Evolutionary conservation across 2,329 filamentous ascomycete species (phyloP), one percentile per base, ranked within the genome.

Genomic region (Basipetospora chlamydospora): DNA sequence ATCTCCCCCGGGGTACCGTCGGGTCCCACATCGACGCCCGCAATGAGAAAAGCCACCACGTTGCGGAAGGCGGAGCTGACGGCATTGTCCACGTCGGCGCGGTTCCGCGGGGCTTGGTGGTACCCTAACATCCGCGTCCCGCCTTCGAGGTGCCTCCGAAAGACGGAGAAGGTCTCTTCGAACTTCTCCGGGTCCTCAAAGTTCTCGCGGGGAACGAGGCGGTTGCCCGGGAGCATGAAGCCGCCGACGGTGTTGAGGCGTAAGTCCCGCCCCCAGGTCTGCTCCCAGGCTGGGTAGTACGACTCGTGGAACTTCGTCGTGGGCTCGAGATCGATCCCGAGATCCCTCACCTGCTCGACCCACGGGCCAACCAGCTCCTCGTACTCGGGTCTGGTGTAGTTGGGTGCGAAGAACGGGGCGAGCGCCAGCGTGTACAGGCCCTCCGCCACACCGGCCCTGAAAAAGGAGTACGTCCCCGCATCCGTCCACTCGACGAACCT

Each of bases 401-500:
- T 38, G 1, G 41, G 39, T 4, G 41, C 43, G n/a, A 43, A 42
- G 20, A 41, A 35, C 11, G 17, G 33, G 11, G 12, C 26, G 23
- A 18, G 21, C 4, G 26, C 13, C 26, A 29, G 13, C 4, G 4
- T 10, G 13, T 29, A 29, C 26, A 15, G 9, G 9, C 17, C 26
- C 26, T 15, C 26, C 3, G 3, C 6, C 13, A 9, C 17, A n/a
- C 26, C 26, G 3, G 30, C 10, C 16, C 15, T 10, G 13, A n/a
- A 58, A 17, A 20, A 26, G 8, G 26, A 29, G 17, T 29, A 29
- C 7, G 26, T 56, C 6, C 69, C 70, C 2, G 59, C 53, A 41
- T 70, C 66, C 10, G 67, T 56, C 40, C 70, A 59, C 3, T 47
- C 50, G 1, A 65, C 60, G 0, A 72, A 55, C 33, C 49, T 42